Base-by-base conservation (phyloP, 169 alveolate species). In the Eimeria brunetti region DNA sequence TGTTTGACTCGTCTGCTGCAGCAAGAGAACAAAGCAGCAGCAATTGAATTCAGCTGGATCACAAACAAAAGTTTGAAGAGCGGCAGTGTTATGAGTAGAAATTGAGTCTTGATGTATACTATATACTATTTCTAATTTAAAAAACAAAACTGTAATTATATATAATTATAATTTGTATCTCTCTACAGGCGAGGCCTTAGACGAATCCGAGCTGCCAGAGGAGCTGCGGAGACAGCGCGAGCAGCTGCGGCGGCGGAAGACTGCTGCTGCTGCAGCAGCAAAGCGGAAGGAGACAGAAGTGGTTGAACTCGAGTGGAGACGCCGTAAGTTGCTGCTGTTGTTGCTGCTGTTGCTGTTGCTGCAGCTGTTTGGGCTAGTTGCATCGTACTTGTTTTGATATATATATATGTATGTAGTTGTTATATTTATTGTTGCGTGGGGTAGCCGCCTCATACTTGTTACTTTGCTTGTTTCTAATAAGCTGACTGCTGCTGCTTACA, bases 171-270 rank as follows among this genome's bases (percentile, higher is more conserved):
- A n/a, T n/a, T n/a, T n/a, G 9, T 56, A 0, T 12, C 73, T 73
- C 41, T 62, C n/a, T 16, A 8, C 95, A 91, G 95, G 91, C 14
- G 95, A 91, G 83, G 84, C 81, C 3, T 51, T 89, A 36, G 95
- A 89, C 89, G 95, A 71, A 78, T 71, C 88, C 22, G 95, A 78
- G 44, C 60, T 89, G 80, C 95, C 95, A 0, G 95, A 89, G 89
- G 95, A 89, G 49, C 89, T 89, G 64, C 95, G 95, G 33, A 89
- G 64, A 75, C 84, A 89, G 89, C 88, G 88, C 58, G 95, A 89
- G 49, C 78, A 75, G 64, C n/a, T 80, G 95, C 73, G 85, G 89
- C 78, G 85, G 18, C 90, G 90, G 36, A 64, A 64, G 49, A 64
- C 83, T 38, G 93, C 93, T 62, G 84, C 93, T 64, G 93, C 93